phyloP scores from a whole-genome alignment of 2,329 filamentous ascomycete genomes.

The Paecilomyces sp. region DNA sequence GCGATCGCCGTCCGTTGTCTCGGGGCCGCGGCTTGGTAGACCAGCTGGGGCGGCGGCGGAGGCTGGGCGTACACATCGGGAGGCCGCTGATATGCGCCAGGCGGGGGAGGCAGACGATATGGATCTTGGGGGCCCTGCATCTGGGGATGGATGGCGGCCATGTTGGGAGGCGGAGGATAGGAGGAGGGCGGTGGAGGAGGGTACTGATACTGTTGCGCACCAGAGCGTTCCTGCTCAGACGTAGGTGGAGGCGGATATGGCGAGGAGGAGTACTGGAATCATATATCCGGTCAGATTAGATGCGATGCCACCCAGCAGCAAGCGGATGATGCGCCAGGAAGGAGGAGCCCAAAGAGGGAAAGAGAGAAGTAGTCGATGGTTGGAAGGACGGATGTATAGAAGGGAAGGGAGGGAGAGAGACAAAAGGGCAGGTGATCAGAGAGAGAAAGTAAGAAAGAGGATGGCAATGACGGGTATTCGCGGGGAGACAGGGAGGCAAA shows the following conservation, averaged over 20 bases:
- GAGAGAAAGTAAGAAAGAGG: not conserved
- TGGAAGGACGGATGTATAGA: too few species aligned
- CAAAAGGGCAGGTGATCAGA: not conserved
- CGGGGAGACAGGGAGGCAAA: not conserved
- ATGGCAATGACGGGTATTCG: not conserved
- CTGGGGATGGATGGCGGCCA: slow-evolving; percentile 36
- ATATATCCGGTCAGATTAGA: slow-evolving; percentile 2
- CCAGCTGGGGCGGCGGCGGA: slow-evolving; percentile 29
- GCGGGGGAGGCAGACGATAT: slow-evolving; percentile 37
- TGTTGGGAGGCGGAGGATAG: slow-evolving; percentile 29
- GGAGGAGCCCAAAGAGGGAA: not conserved
- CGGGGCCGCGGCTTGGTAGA: slow-evolving; percentile 40
- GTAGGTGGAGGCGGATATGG: slow-evolving; percentile 21
- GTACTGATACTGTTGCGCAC: slow-evolving; percentile 21
- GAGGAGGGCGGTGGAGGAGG: slow-evolving; percentile 25
- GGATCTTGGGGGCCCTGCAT: slow-evolving; percentile 35
- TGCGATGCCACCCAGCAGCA: not conserved
- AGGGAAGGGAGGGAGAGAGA: too few species aligned
- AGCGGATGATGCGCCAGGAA: slow-evolving; percentile 2
- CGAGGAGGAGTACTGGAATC: slow-evolving; percentile 22
- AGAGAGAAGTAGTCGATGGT: not conserved
- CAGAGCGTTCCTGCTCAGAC: slow-evolving; percentile 5
- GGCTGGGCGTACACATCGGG: slow-evolving; percentile 34
- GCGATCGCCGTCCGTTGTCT: slow-evolving; percentile 46
- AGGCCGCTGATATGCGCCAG: slow-evolving; percentile 33